Evolutionary conservation across 257 asterid genomes (phyloP).

Genomic region (Cruciata laevipes): DNA sequence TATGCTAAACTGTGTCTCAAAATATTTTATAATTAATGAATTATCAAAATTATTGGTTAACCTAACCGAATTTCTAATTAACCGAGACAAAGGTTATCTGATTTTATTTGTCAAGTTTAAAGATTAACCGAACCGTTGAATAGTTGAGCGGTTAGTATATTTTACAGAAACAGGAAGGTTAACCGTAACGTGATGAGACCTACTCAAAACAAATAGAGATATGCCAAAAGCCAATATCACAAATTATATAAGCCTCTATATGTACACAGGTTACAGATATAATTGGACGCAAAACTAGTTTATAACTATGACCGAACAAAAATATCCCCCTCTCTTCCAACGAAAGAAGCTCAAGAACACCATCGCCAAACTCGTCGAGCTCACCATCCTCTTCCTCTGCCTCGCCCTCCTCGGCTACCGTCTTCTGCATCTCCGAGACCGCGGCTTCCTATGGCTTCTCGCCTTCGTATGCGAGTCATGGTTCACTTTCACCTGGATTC

Average conservation of each 20-base stretch:
- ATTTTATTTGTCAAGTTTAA: too few species aligned
- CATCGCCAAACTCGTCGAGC: slow-evolving; percentile 21
- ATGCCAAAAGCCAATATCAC: neutral
- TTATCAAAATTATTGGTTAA: too few species aligned
- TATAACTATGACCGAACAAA: slow-evolving; percentile 17
- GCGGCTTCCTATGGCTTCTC: slow-evolving; percentile 22
- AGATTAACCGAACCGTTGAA: too few species aligned
- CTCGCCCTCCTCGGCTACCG: slow-evolving; percentile 26
- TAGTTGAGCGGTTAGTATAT: too few species aligned
- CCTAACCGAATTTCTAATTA: too few species aligned
- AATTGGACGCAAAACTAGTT: neutral
- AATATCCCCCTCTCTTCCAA: slow-evolving; percentile 22
- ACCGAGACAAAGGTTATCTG: too few species aligned
- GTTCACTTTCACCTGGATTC: slow-evolving; percentile 36
- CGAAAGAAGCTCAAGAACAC: slow-evolving; percentile 10
- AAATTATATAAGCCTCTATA: neutral
- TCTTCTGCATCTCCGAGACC: slow-evolving; percentile 8
- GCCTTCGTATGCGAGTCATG: slow-evolving; percentile 33
- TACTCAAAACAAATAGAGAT: neutral
- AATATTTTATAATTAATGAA: too few species aligned
- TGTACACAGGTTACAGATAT: neutral
- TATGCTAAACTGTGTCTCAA: too few species aligned
- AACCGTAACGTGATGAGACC: too few species aligned
- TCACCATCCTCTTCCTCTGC: slow-evolving; percentile 27
- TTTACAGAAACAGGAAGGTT: too few species aligned